Base-by-base conservation (phyloP, 2,329 filamentous ascomycete genomes). In the Pezicula carpinea region DNA sequence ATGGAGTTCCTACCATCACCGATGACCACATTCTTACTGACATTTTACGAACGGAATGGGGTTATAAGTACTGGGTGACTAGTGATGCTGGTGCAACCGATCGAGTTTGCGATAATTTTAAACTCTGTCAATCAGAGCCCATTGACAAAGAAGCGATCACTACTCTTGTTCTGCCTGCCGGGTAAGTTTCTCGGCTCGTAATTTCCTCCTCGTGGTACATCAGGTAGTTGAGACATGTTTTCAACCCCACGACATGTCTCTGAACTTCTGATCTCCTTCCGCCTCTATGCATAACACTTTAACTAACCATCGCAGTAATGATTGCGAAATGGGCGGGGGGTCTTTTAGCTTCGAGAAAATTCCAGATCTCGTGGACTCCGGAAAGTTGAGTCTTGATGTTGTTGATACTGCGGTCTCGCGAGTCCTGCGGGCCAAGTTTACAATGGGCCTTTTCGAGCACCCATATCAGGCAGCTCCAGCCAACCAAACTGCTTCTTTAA, bases 11-110 rank as follows among this genome's bases (percentile, higher is more conserved):
- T 1, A 74, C 79, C 0, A 77, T 87, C 42, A 76, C 85, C 2
- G 79, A 87, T 60, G 72, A 78, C 44, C 79, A 83, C 49, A 70
- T 83, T 3, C 70, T 89, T 35, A 86, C 82, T 0, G 76, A 84
- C 15, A 86, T 89, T 35, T 68, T 90, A 10, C 73, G 86, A 46
- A 74, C 76, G 1, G 81, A 88, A 59, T 89, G 85, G 85, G 83
- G 81, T 1, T 89, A 85, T 55, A 73, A 87, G 50, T 87, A 85
- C 66, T 87, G 69, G 59, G 71, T 75, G 1, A 81, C 74, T 32
- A 79, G 75, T 21, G 85, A 89, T 62, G 83, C 85, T 3, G 85
- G 85, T 33, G 85, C 76, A 5, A 88, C 84, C 2, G 83, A 88
- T 64, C 75, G 85, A 40, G 62, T 89, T 0, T 85, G 82, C 58